These are phyloP conservation scores for Cadophora gregata DNA, from an alignment of 2,329 filamentous ascomycete species.

Conservation along the genomic window DNA sequence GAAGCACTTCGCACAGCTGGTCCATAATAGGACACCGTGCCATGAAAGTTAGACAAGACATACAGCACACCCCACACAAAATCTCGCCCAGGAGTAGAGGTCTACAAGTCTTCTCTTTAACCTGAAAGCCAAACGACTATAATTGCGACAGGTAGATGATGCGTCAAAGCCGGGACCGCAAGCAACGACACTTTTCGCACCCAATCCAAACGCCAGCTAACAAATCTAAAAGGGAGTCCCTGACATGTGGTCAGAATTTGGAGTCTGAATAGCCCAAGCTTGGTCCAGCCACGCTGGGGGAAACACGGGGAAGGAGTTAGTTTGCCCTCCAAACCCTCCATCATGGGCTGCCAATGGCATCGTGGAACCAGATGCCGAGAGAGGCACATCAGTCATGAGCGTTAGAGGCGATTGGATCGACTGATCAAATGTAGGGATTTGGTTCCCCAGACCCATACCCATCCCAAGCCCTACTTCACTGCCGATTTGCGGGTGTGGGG, in stretches of 20 bases:
- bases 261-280: conserved; percentile 11
- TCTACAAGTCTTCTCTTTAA: no score
- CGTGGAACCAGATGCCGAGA: not conserved
- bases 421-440: conserved; percentile 6
- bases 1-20: no score
- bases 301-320: conserved; percentile 5
- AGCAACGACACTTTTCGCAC: not conserved
- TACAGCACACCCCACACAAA: no score
- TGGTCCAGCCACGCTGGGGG: conserved; percentile 15
- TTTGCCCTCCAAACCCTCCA: not conserved
- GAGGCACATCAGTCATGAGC: not conserved
- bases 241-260: not conserved
- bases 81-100: no score
- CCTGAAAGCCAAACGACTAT: no score
- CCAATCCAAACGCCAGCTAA: not conserved
- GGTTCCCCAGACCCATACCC: not conserved
- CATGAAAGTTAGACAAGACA: no score
- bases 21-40: no score
- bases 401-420: not conserved
- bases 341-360: conserved; percentile 12
- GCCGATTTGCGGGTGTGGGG: not conserved
- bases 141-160: no score
- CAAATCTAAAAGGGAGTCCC: conserved; percentile 4
- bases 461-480: conserved; percentile 1
- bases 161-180: not conserved